A percentile compares a stretch with the other conserved stretches of the same genome.
phyloP scores from a whole-genome alignment of 768 basidiomycete genomes.

The Neoboletus magnificus region DNA sequence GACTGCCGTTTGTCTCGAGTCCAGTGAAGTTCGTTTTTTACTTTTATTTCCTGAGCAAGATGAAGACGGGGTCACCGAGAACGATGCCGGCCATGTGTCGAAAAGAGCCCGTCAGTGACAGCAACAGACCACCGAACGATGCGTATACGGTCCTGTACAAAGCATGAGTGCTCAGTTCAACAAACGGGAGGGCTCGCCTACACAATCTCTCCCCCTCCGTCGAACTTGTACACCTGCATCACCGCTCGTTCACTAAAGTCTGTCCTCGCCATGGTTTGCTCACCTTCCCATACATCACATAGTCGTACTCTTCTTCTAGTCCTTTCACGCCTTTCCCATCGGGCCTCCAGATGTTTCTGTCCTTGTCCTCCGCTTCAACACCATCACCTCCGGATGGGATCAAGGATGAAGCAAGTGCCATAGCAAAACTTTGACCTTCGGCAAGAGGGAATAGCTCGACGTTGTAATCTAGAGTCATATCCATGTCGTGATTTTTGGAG shows the following conservation, averaged over 20 bases:
- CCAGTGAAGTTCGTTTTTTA: slow-evolving; percentile 4
- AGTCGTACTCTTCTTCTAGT: slow-evolving; percentile 94
- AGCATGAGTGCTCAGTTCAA: not conserved
- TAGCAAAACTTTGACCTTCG: slow-evolving; percentile 67
- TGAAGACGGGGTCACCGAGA: slow-evolving; percentile 88
- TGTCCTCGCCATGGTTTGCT: not conserved
- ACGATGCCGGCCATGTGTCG: slow-evolving; percentile 91
- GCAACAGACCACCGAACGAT: slow-evolving; percentile 92
- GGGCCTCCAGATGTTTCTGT: slow-evolving; percentile 79
- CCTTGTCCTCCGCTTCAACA: slow-evolving; percentile 62
- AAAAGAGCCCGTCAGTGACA: slow-evolving; percentile 91
- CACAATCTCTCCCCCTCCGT: slow-evolving; percentile 85
- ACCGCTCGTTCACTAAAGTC: slow-evolving; percentile 8
- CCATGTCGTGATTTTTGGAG: slow-evolving; percentile 91
- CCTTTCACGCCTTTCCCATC: slow-evolving; percentile 78
- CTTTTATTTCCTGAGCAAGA: slow-evolving; percentile 73
- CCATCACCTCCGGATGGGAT: slow-evolving; percentile 53
- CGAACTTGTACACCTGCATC: slow-evolving; percentile 90
- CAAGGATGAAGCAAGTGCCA: slow-evolving; percentile 84
- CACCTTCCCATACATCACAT: slow-evolving; percentile 99
- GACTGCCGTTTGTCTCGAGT: not conserved
- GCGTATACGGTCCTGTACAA: slow-evolving; percentile 82
- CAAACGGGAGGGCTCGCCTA: slow-evolving; percentile 30
- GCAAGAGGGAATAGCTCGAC: slow-evolving; percentile 81
- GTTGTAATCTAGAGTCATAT: slow-evolving; percentile 92